These are phyloP conservation scores for Dactylellina leptospora DNA, from an alignment of 2,329 filamentous ascomycete genomes.

Conservation along the genomic window DNA sequence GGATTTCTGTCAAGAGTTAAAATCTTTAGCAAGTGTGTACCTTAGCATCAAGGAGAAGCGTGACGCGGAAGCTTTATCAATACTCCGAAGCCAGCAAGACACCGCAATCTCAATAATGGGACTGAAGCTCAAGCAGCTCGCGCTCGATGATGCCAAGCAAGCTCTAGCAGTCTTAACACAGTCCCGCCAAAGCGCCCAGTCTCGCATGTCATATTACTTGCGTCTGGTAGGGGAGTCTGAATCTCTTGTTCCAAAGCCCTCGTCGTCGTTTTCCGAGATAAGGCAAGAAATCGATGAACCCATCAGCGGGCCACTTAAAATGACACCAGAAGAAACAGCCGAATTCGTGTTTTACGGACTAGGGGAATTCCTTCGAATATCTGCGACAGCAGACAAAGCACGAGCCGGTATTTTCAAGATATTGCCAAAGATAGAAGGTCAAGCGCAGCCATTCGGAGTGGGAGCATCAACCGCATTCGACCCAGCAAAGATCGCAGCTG, in stretches of 20 bases:
- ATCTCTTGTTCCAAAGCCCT: conserved; percentile 10
- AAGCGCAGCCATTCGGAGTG: conserved; percentile 28
- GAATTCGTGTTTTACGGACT: background rate
- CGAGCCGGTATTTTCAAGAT: background rate
- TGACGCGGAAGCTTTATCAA: conserved; percentile 55
- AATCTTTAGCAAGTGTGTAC: conserved; percentile 48
- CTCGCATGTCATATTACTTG: conserved; percentile 34
- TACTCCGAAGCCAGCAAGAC: conserved; percentile 53
- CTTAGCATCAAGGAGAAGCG: conserved; percentile 56
- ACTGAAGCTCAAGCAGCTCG: conserved; percentile 53
- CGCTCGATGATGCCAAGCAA: conserved; percentile 52
- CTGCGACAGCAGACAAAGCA: conserved; percentile 4
- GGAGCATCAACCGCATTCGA: conserved; percentile 21
- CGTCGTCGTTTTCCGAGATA: conserved; percentile 22
- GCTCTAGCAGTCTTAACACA: conserved; percentile 37
- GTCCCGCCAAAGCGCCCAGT: background rate
- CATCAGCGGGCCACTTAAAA: conserved; percentile 1
- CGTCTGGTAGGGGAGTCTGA: conserved; percentile 36
- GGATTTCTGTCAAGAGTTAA: conserved; percentile 57
- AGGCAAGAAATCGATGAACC: conserved; percentile 15
- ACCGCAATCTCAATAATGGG: conserved; percentile 42
- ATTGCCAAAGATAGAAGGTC: conserved; percentile 31
- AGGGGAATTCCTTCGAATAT: conserved; percentile 33
- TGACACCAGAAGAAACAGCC: conserved; percentile 34
- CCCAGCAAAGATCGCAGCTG: conserved; percentile 23